Conservation (phyloP, 305 asterid species). For the Withania somnifera region DNA sequence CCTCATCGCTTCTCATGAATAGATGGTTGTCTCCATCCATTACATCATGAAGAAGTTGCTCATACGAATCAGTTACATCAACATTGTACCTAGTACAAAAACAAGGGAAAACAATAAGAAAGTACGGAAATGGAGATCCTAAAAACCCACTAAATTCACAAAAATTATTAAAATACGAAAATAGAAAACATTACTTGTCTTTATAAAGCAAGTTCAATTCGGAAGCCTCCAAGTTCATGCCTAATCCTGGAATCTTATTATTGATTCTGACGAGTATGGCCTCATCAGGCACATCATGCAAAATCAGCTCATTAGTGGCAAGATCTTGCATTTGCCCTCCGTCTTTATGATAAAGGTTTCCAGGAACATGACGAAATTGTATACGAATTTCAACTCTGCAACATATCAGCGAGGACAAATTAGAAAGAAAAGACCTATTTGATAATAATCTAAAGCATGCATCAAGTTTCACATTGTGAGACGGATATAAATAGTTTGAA, state of each 20-base stretch:
- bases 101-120: background rate
- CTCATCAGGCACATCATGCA: slow-evolving; percentile 39
- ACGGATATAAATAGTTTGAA: background rate
- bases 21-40: slow-evolving; percentile 44
- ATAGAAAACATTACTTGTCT: slow-evolving; percentile 29
- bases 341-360: slow-evolving; percentile 25
- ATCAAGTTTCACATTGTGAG: background rate
- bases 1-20: slow-evolving; percentile 50
- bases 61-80: slow-evolving; percentile 37
- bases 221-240: slow-evolving; percentile 38
- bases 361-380: slow-evolving; percentile 39
- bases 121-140: background rate
- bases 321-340: slow-evolving; percentile 9
- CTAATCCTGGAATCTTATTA: slow-evolving; percentile 42
- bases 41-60: slow-evolving; percentile 42
- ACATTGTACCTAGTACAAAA: slow-evolving; percentile 24
- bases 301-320: slow-evolving; percentile 33
- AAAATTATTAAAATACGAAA: background rate
- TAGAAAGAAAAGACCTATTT: background rate
- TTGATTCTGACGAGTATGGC: slow-evolving; percentile 32
- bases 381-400: slow-evolving; percentile 43
- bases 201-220: slow-evolving; percentile 44
- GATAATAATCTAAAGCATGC: background rate
- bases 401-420: background rate
- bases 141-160: background rate